Conservation (phyloP, 805 yeast genomes). For the Candida nitratophila region DNA sequence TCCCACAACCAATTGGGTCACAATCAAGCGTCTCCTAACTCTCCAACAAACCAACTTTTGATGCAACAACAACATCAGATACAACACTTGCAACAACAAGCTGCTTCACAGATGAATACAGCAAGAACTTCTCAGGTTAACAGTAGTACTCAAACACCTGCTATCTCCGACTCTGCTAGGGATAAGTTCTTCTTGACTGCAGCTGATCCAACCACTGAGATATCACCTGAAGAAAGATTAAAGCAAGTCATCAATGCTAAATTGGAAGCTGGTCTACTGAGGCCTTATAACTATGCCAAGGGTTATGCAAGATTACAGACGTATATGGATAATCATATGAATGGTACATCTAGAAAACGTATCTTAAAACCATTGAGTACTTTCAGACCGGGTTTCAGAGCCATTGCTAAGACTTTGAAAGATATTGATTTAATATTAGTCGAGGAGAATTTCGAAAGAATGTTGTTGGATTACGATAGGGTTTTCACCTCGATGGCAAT, state of each 20-base stretch:
- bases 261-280: slow-evolving; percentile 83
- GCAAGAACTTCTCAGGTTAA: slow-evolving; percentile 1
- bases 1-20: no score
- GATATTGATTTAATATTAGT: slow-evolving; percentile 89
- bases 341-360: slow-evolving; percentile 71
- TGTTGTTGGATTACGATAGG: slow-evolving; percentile 87
- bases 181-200: slow-evolving; percentile 94
- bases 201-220: slow-evolving; percentile 93
- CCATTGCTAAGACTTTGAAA: slow-evolving; percentile 81
- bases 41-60: slow-evolving; percentile 4
- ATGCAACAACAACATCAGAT: slow-evolving; percentile 2
- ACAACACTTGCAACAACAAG: neutral
- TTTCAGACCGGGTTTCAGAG: slow-evolving; percentile 88
- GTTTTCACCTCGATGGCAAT: slow-evolving; percentile 97
- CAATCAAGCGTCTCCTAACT: slow-evolving; percentile 3
- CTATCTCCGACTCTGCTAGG: slow-evolving; percentile 67
- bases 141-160: slow-evolving; percentile 12
- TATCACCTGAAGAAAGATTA: slow-evolving; percentile 87
- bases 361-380: slow-evolving; percentile 79
- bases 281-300: slow-evolving; percentile 89
- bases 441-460: slow-evolving; percentile 89
- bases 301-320: slow-evolving; percentile 87
- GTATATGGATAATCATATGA: slow-evolving; percentile 93
- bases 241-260: slow-evolving; percentile 93
- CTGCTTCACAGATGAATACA: neutral